These are phyloP conservation scores for Calonectria leucothoes DNA, from an alignment of 2,329 filamentous ascomycete species.

Conservation along the genomic window DNA sequence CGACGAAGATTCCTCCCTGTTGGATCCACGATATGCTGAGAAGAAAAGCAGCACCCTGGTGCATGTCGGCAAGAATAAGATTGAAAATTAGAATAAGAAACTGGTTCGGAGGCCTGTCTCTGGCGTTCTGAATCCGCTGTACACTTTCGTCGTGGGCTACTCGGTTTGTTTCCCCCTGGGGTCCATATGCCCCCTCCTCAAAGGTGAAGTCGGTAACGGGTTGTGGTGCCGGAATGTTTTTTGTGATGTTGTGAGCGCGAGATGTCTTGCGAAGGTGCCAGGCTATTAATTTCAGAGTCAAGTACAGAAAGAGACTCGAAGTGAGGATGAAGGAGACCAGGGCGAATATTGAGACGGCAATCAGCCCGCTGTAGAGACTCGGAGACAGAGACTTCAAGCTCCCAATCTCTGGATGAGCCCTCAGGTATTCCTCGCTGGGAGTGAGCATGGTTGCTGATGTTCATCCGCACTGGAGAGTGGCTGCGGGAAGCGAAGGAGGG, in stretches of 20 bases:
- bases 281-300: conserved; percentile 41
- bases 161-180: conserved; percentile 21
- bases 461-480: background rate
- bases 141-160: conserved; percentile 16
- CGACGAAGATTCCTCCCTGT: conserved; percentile 64
- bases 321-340: conserved; percentile 44
- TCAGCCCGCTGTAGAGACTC: conserved; percentile 38
- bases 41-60: conserved; percentile 72
- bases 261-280: conserved; percentile 36
- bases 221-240: conserved; percentile 28
- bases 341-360: conserved; percentile 43
- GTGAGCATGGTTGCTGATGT: conserved; percentile 22
- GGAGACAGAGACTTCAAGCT: conserved; percentile 36
- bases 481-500: background rate
- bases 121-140: conserved; percentile 19
- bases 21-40: conserved; percentile 70
- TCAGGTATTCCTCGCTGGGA: conserved; percentile 21
- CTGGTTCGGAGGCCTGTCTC: conserved; percentile 62
- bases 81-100: conserved; percentile 79
- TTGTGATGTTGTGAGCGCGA: conserved; percentile 23
- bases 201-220: conserved; percentile 46
- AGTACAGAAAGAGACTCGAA: conserved; percentile 42
- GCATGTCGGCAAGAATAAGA: conserved; percentile 74
- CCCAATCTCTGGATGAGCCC: conserved; percentile 24
- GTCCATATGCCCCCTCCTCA: conserved; percentile 17